Percentiles rank a stretch among this genome's conserved stretches.
Evolutionary conservation across 108 stramenopile species (phyloP).

Genomic region (Skeletonema grethae): DNA sequence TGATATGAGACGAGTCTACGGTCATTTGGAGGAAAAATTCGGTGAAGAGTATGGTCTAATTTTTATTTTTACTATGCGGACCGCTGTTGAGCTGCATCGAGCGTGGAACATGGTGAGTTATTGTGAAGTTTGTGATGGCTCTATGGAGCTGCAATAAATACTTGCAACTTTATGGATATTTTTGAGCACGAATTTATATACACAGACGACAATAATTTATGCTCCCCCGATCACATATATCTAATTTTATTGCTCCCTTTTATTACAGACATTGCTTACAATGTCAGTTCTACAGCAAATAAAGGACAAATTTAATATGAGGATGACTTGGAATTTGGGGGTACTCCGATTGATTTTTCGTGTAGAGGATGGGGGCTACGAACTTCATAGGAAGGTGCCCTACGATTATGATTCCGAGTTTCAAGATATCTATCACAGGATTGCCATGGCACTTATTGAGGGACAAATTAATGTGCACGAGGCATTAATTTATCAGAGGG

Average conservation of each 20-base stretch:
- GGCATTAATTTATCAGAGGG: constrained; percentile 46
- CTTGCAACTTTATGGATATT: too few relatives aligned
- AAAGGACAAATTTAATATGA: constrained; percentile 26
- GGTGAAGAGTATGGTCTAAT: constrained; percentile 53
- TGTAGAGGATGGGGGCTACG: constrained; percentile 53
- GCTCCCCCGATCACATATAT: constrained; percentile 2
- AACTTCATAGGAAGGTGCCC: constrained; percentile 53
- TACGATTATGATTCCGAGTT: constrained; percentile 61
- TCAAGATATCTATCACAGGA: constrained; percentile 51
- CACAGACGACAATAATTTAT: too few relatives aligned
- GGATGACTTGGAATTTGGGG: constrained; percentile 60
- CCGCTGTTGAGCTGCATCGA: constrained; percentile 54
- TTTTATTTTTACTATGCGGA: constrained; percentile 48
- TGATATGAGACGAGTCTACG: constrained; percentile 47
- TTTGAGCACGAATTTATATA: too few relatives aligned
- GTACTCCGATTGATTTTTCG: constrained; percentile 48
- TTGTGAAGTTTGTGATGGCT: neutral
- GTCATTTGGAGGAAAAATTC: constrained; percentile 25
- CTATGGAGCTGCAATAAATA: neutral
- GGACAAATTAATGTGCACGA: constrained; percentile 49
- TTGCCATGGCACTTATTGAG: constrained; percentile 49
- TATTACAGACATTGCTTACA: constrained; percentile 5
- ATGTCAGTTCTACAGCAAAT: neutral
- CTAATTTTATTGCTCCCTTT: constrained; percentile 26
- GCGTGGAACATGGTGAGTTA: constrained; percentile 56